Percentiles rank a stretch among this genome's conserved stretches.
Conservation (phyloP, 495 filamentous ascomycete genomes). For the Aspergillus nidulans region DNA sequence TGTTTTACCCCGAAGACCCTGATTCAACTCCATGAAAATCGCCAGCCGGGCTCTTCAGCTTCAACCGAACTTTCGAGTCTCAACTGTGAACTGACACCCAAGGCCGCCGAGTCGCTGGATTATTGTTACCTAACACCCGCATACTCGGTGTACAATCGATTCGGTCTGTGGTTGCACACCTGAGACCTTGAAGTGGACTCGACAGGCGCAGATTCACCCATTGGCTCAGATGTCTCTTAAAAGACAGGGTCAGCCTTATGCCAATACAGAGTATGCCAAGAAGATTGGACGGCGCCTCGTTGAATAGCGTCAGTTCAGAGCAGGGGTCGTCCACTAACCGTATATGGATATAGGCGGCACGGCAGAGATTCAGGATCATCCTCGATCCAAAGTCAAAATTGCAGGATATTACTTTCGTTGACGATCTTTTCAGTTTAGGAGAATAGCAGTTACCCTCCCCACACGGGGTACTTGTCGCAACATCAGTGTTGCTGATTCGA, state of each 20-base stretch:
- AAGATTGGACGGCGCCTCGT: constrained; percentile 3
- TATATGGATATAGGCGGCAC: neutral
- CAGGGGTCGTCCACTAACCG: constrained; percentile 2
- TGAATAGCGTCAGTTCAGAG: constrained; percentile 1
- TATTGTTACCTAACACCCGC: constrained; percentile 3
- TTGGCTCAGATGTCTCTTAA: neutral
- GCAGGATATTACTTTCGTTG: neutral
- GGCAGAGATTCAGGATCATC: neutral
- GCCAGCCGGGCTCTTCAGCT: neutral
- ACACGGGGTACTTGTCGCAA: too few relatives aligned
- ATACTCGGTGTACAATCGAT: neutral
- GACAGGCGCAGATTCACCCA: neutral
- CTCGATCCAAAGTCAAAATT: neutral
- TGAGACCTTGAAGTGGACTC: neutral
- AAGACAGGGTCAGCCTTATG: constrained; percentile 11
- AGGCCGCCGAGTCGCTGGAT: neutral
- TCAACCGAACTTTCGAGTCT: neutral
- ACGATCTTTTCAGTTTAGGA: neutral
- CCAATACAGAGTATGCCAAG: constrained; percentile 10
- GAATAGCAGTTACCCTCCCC: too few relatives aligned
- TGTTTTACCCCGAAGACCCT: neutral
- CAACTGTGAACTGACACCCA: neutral
- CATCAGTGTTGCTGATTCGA: neutral
- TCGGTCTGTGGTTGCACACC: neutral
- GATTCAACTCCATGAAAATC: neutral